Base-by-base conservation (phyloP, 805 yeast genomes). In the Kuraishia hungarica region DNA sequence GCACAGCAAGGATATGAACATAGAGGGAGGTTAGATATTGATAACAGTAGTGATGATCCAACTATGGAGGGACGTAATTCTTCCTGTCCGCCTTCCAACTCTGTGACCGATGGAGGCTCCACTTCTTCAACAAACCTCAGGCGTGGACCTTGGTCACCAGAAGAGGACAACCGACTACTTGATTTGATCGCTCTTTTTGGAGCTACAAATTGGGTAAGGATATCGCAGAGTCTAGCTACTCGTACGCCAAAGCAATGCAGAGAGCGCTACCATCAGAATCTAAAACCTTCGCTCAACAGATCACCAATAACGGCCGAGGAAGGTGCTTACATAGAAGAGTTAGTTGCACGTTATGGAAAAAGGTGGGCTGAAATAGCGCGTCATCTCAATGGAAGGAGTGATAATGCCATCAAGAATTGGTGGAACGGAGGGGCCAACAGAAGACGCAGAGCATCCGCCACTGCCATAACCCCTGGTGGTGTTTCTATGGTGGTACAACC, bases 401-500 rank as follows among this genome's bases (percentile, higher is more conserved):
- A 90, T 68, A 90, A 89, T 67, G 91, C 96, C 21, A 89, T 89
- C 62, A 89, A 89, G 67, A 91, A 91, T 71, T 91, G 97, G 97
- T 90, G 97, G 97, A 89, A 89, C 65, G 96, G 97, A 2, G 96
- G 96, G 8, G 93, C 96, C 15, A 89, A 88, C 66, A 76, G 96
- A 57, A 74, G 96, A 58, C 79, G 94, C 63, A 73, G 90, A 59
- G 76, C 77, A 28, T 67, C 75, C 1, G 66, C 69, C 11, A 28
- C 48, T 13, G 49, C 24, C 13, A 52, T 21, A 66, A 67, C 39
- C 64, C 70, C 6, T 55, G 61, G 43, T 35, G 43, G 43, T 6
- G 43, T 35, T 15, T 35, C 43, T 4, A 35, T 35, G 43, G 17
- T 35, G 3, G 43, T 35, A 35, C 28, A 39, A 48, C 17, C 58